Conservation (phyloP, 164 flowering plant genomes). For the Santalum album region DNA sequence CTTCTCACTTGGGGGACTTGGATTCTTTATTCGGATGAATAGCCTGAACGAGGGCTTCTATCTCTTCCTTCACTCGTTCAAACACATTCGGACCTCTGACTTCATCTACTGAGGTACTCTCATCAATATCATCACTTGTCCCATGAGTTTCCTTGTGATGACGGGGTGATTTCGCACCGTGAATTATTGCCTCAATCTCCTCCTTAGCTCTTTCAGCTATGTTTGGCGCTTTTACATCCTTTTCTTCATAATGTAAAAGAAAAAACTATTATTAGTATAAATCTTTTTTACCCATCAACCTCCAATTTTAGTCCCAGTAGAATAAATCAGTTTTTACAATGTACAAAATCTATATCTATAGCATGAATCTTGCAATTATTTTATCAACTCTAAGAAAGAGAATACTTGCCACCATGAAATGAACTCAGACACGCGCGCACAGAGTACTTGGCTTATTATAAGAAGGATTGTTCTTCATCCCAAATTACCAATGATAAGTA, state of each 20-base stretch:
- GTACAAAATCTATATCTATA: background rate
- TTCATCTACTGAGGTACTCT: slow-evolving; percentile 43
- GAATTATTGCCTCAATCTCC: slow-evolving; percentile 38
- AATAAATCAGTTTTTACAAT: no score
- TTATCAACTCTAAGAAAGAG: no score
- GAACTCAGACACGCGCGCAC: no score
- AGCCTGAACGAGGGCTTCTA: slow-evolving; percentile 52
- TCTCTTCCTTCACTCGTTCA: slow-evolving; percentile 60
- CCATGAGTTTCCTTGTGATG: slow-evolving; percentile 69
- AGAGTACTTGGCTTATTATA: no score
- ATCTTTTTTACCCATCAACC: background rate
- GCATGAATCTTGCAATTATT: no score
- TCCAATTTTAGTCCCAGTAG: background rate
- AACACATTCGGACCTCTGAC: slow-evolving; percentile 62
- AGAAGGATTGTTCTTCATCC: no score
- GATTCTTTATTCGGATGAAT: slow-evolving; percentile 49
- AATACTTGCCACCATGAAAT: no score
- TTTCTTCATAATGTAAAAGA: slow-evolving; percentile 8
- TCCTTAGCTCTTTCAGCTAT: slow-evolving; percentile 46
- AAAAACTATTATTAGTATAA: background rate
- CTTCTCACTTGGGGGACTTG: slow-evolving; percentile 10
- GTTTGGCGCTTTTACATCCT: slow-evolving; percentile 48
- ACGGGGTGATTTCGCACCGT: slow-evolving; percentile 21
- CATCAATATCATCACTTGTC: slow-evolving; percentile 52
- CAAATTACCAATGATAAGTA: no score